Base-by-base conservation (phyloP, 495 filamentous ascomycete genomes). In the Xylaria cubensis region DNA sequence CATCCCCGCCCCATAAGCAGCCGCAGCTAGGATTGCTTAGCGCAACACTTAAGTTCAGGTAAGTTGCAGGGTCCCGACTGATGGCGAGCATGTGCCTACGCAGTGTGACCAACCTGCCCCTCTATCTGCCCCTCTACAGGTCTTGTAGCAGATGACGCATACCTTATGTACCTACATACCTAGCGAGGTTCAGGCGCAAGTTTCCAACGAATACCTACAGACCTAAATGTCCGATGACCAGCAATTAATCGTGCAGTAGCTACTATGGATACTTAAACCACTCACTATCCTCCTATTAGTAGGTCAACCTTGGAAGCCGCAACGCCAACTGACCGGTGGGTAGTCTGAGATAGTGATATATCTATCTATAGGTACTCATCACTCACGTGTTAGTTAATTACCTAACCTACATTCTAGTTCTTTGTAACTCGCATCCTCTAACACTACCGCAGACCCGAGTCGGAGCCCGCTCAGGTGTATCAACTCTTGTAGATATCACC, bases 1-100 rank as follows among this genome's bases (percentile, higher is more conserved):
- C 26, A 29, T 24, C n/a, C 19, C 59, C 39, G 36, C 0, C 39
- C 17, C 34, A 62, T 44, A 46, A 58, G 55, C 29, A 56, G 24
- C 53, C 26, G 36, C 3, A 17, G 4, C n/a, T 19, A 29, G 26
- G 26, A 58, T 26, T 4, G 2, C 55, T 59, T 9, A 9, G 34
- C 19, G 19, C 13, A 8, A 39, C 61, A 15, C 21, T 64, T 64
- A n/a, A n/a, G n/a, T n/a, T n/a, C n/a, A 64, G 17, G n/a, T 66
- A 29, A 34, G n/a, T 36, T 41, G 34, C 48, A 55, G 50, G 48
- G 21, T 34, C 21, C 50, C 17, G 61, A 12, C 61, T 66, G 24
- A 48, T 48, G n/a, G n/a, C n/a, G 41, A 13, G 15, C 65, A 67
- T 67, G 65, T 67, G 65, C 65, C 65, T 48, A 29, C 53, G 29